Evolutionary conservation across 495 filamentous ascomycete genomes (phyloP).

Genomic region (Poronia punctata): DNA sequence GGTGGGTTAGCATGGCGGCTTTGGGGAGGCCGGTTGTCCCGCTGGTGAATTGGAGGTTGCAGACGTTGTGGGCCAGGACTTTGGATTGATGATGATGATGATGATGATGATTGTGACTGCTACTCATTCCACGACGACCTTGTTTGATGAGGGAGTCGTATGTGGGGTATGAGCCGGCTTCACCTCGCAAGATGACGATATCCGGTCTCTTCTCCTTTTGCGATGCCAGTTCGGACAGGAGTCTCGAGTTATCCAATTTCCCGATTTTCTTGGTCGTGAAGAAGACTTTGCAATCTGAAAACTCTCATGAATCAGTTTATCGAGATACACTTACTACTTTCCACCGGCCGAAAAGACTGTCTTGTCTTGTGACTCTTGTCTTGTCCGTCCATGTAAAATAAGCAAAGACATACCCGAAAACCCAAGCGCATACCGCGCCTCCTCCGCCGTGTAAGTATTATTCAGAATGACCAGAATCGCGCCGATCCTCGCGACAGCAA

Average conservation of each 20-base stretch:
- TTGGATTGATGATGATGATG: too few relatives aligned
- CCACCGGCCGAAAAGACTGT: not conserved
- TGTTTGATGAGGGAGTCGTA: slow-evolving; percentile 45
- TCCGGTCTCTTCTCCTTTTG: slow-evolving; percentile 28
- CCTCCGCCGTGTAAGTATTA: slow-evolving; percentile 62
- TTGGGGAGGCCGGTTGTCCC: slow-evolving; percentile 66
- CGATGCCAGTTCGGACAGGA: slow-evolving; percentile 44
- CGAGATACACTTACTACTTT: too few relatives aligned
- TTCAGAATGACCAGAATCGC: slow-evolving; percentile 63
- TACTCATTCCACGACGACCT: slow-evolving; percentile 32
- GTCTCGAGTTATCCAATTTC: slow-evolving; percentile 44
- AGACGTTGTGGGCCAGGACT: slow-evolving; percentile 54
- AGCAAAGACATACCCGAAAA: slow-evolving; percentile 50
- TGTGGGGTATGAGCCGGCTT: slow-evolving; percentile 41
- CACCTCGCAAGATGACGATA: slow-evolving; percentile 50
- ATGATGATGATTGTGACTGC: slow-evolving; percentile 24
- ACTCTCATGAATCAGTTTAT: not conserved
- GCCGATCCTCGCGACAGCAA: slow-evolving; percentile 58
- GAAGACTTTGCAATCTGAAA: slow-evolving; percentile 50
- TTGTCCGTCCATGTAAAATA: too few relatives aligned
- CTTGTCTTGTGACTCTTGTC: too few relatives aligned
- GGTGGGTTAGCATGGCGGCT: slow-evolving; percentile 69
- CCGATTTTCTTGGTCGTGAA: slow-evolving; percentile 60
- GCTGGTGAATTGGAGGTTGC: slow-evolving; percentile 65
- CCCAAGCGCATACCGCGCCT: slow-evolving; percentile 55